Evolutionary conservation across 345 rosid genomes (phyloP), one percentile per base, ranked within the genome.

Genomic region (Populus davidiana): DNA sequence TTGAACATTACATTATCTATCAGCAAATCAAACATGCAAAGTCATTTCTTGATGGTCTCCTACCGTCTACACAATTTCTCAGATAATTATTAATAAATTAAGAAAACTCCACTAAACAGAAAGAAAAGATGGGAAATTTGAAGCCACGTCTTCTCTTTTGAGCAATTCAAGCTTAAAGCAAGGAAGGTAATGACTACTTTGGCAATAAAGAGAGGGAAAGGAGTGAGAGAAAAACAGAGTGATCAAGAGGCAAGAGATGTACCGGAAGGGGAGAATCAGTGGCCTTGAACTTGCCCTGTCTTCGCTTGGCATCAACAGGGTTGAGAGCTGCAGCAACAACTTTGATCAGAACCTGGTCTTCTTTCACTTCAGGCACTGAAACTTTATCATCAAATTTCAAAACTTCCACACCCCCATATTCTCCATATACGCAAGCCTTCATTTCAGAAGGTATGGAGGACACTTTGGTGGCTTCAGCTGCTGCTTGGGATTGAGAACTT

Each of bases 221-320:
- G 16, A 10, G 29, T 1, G 39, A 38, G 10, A 62, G 41, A 44
- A 71, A 31, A 25, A 6, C 44, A 11, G 10, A 1, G 13, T 67
- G 36, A 23, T 18, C 6, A 13, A 1, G 27, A 35, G 23, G 17
- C 9, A 18, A 1, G 39, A 35, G 23, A 25, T n/a, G 8, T 90
- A 94, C 95, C 87, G 97, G 96, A 38, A 93, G 96, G 79, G 89
- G 92, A 69, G 93, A 93, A 85, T 94, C 99, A 1, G 98, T 90
- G 80, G 98, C 92, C 89, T 95, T 92, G 81, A 95, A 95, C 71
- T 93, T 95, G n/a, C 98, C 97, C 87, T 87, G 93, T 73, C 94
- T 86, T 76, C 98, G 80, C 78, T 93, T 93, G 11, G 81, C 90
- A 76, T 95, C 99, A 68, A 95, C 99, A 35, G 96, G 99, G 78